Evolutionary conservation across 2,329 filamentous ascomycete genomes (phyloP), one percentile per base, ranked within the genome.

Genomic region (Dothiorella sarmentorum): DNA sequence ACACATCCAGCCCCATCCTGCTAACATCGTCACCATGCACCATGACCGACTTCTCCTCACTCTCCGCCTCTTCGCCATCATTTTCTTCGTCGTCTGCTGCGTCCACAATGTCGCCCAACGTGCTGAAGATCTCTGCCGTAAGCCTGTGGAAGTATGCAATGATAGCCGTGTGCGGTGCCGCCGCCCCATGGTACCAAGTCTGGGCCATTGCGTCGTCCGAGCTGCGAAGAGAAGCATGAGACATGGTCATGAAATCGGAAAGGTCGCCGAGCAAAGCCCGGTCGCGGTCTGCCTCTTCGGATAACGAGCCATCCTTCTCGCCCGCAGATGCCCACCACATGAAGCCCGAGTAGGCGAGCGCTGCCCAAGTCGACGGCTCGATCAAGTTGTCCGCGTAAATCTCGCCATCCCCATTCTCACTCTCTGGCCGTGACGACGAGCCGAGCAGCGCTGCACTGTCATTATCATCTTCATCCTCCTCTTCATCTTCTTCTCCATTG

Each of bases 311-410:
- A 26, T 82, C 79, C 61, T 87, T 83, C 73, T 94, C 90, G 60
- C 89, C 90, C 0, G 90, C 89, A 15, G 87, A 90, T 2, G 90
- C 89, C 90, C 90, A 94, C 90, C 90, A 94, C 82, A 93, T 90
- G 76, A 93, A 92, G 22, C 88, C 86, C 57, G 83, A 85, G 73
- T 93, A 94, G 4, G 90, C 90, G 24, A 93, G 81, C 1, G 87
- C 85, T 0, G 87, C 80, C 90, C 84, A 87, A 0, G 81, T 82
- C 35, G 79, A 70, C 3, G 82, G 78, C 64, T 87, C 83, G 7
- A 84, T 78, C 1, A 82, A 62, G 10, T 70, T 63, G 56, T 74
- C 69, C 58, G 71, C 68, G 47, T 58, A 43, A n/a, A 59, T 29
- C 11, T 61, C 37, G 7, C 53, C 52, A 6, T 62, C 62, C 5